Evolutionary conservation across 2,329 filamentous ascomycete species (phyloP).

Genomic region (Cercospora berteroae): DNA sequence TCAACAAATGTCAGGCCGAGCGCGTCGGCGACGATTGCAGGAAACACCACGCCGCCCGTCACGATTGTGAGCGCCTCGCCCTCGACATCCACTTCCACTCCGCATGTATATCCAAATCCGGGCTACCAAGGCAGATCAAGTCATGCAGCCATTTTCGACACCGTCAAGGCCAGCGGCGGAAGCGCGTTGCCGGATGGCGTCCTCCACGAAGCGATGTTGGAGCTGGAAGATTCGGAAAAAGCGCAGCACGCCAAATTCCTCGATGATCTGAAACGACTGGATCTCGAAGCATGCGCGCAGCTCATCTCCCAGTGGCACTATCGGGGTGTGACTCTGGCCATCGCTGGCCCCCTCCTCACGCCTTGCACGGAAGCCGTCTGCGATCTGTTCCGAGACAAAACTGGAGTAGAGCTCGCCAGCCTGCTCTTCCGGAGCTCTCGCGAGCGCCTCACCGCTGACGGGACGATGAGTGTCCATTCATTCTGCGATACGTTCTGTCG

Average conservation of each 20-base stretch:
- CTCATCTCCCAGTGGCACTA: slow-evolving; percentile 31
- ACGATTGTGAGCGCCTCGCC: slow-evolving; percentile 12
- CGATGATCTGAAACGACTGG: slow-evolving; percentile 17
- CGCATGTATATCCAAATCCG: slow-evolving; percentile 36
- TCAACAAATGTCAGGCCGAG: neutral
- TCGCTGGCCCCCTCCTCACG: slow-evolving; percentile 28
- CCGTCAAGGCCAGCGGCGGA: slow-evolving; percentile 28
- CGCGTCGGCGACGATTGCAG: slow-evolving; percentile 4
- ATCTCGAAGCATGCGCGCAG: slow-evolving; percentile 21
- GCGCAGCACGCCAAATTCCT: slow-evolving; percentile 26
- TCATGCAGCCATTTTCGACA: slow-evolving; percentile 36
- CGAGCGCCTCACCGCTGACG: slow-evolving; percentile 3
- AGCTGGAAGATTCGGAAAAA: slow-evolving; percentile 25
- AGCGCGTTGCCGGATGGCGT: slow-evolving; percentile 1
- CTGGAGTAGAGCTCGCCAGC: slow-evolving; percentile 1
- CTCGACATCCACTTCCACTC: slow-evolving; percentile 12
- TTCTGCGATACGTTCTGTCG: slow-evolving; percentile 9
- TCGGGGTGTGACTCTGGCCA: slow-evolving; percentile 32
- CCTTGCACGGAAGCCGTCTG: slow-evolving; percentile 29
- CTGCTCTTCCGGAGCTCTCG: slow-evolving; percentile 13
- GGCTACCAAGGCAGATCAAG: slow-evolving; percentile 37
- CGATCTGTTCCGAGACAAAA: slow-evolving; percentile 10
- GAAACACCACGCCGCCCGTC: slow-evolving; percentile 9
- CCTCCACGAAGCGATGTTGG: neutral
- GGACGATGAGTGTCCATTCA: neutral